Base-by-base conservation (phyloP, 1,284 basidiomycete genomes). In the Exobasidium rhododendri region DNA sequence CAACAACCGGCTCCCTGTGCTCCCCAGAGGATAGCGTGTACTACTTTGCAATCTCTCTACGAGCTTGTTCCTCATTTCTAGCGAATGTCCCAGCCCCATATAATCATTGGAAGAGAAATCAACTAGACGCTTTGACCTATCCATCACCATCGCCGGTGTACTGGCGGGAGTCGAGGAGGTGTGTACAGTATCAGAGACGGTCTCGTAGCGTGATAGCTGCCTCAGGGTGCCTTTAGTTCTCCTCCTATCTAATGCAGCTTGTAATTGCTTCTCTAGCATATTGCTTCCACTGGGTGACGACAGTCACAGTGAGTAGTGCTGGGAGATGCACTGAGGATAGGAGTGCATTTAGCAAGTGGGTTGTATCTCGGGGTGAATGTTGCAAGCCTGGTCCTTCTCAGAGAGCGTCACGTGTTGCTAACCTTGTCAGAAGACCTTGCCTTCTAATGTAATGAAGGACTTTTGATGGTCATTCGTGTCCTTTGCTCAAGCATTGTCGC, bases 21-120 rank as follows among this genome's bases (percentile, higher is more conserved):
- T 92, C 24, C 94, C 93, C 11, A 77, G 47, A 43, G 63, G 58
- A 47, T 87, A 86, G 5, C 40, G 29, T 2, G 14, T 29, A 28
- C 32, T 44, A 35, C 30, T 24, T 56, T 4, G 13, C 2, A 63
- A 40, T 14, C 47, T 29, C n/a, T 22, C 30, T 20, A 65, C 56
- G 40, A 73, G 68, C 30, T 64, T 59, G 49, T 59, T 20, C 1
- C 70, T 67, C 17, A 94, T 83, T 17, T 73, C 67, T 0, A 83
- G 66, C 0, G 87, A 89, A 2, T 83, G 81, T 0, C 91, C 83
- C 26, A 98, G 84, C 0, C 91, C 93, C 62, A 97, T 88, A 81
- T 97, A 97, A 82, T 97, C 94, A 81, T 97, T 97, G 13, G 91
- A 89, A 31, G 85, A 89, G 80, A 94, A 92, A 79, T 94, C 92